Conservation (phyloP, 148 eudicot genomes). For the Vaccinium macrocarpon region DNA sequence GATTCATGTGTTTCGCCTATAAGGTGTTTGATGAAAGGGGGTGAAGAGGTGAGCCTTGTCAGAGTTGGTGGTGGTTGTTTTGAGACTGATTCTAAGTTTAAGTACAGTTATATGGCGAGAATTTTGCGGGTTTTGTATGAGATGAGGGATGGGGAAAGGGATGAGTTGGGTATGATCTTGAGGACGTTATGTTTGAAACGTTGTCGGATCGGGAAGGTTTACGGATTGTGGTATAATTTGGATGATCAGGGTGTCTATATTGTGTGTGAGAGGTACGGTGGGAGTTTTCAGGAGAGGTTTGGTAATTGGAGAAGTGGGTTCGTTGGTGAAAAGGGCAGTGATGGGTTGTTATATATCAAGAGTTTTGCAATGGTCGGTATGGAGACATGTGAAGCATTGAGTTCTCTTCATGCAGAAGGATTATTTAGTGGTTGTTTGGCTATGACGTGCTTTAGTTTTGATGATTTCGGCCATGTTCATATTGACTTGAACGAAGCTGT, state of each 20-base stretch:
- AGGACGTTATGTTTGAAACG: conserved; percentile 26
- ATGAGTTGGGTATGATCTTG: conserved; percentile 41
- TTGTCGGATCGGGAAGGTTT: conserved; percentile 39
- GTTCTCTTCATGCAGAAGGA: conserved; percentile 46
- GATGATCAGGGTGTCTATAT: conserved; percentile 48
- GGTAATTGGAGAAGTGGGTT: conserved; percentile 21
- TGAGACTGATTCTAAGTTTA: conserved; percentile 28
- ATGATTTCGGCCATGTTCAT: conserved; percentile 54
- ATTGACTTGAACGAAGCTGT: conserved; percentile 50
- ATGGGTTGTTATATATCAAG: conserved; percentile 7
- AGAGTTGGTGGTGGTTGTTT: conserved; percentile 38
- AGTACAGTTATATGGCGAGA: conserved; percentile 48
- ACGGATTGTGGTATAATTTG: conserved; percentile 68
- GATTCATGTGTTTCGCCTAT: conserved; percentile 1
- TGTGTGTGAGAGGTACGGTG: conserved; percentile 42
- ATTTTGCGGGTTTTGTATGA: conserved; percentile 47
- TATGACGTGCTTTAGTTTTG: conserved; percentile 47
- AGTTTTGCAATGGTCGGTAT: conserved; percentile 37
- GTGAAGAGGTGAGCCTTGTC: conserved; percentile 45
- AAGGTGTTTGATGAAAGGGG: conserved; percentile 36
- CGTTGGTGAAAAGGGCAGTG: conserved; percentile 18
- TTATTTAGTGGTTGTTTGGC: conserved; percentile 53
- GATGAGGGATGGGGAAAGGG: conserved; percentile 47
- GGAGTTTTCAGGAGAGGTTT: conserved; percentile 19
- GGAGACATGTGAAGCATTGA: conserved; percentile 62